Evolutionary conservation across 2,329 filamentous ascomycete genomes (phyloP).

Genomic region (Amesomyces nigricolor): DNA sequence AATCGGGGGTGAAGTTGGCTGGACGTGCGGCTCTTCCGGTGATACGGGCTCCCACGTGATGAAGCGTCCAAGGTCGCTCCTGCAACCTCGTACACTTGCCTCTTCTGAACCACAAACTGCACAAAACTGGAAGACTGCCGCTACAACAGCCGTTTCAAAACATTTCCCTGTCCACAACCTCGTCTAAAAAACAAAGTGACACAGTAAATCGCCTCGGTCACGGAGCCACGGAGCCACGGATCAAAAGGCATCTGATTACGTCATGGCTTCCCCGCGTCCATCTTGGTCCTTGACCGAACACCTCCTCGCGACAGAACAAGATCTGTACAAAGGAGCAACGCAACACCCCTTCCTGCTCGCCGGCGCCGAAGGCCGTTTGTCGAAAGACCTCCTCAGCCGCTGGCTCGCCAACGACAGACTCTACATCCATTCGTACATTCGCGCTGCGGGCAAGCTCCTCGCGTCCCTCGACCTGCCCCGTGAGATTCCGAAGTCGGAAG

Average conservation of each 20-base stretch:
- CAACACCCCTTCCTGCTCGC: slow-evolving; percentile 60
- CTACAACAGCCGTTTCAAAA: too few relatives aligned
- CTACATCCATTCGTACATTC: slow-evolving; percentile 62
- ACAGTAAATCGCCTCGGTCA: too few relatives aligned
- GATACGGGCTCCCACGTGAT: too few relatives aligned
- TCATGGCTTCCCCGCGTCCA: slow-evolving; percentile 10
- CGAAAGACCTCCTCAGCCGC: slow-evolving; percentile 49
- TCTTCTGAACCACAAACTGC: too few relatives aligned
- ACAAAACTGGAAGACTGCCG: too few relatives aligned
- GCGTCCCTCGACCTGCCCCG: slow-evolving; percentile 53
- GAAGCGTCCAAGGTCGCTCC: too few relatives aligned
- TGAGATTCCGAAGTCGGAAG: slow-evolving; percentile 24
- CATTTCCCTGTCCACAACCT: too few relatives aligned
- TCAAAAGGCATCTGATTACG: not conserved
- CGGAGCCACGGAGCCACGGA: too few relatives aligned
- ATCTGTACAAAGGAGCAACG: slow-evolving; percentile 51
- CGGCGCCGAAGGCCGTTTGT: slow-evolving; percentile 57
- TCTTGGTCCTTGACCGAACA: slow-evolving; percentile 47
- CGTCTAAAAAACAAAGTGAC: too few relatives aligned
- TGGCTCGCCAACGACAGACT: slow-evolving; percentile 70
- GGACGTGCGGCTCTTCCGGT: too few relatives aligned
- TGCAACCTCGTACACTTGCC: too few relatives aligned
- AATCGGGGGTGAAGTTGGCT: too few relatives aligned
- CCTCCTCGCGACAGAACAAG: slow-evolving; percentile 46
- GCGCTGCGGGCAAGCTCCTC: slow-evolving; percentile 60